These are phyloP conservation scores for Marvania coccoides DNA, from an alignment of 139 green algal species.

Conservation along the genomic window DNA sequence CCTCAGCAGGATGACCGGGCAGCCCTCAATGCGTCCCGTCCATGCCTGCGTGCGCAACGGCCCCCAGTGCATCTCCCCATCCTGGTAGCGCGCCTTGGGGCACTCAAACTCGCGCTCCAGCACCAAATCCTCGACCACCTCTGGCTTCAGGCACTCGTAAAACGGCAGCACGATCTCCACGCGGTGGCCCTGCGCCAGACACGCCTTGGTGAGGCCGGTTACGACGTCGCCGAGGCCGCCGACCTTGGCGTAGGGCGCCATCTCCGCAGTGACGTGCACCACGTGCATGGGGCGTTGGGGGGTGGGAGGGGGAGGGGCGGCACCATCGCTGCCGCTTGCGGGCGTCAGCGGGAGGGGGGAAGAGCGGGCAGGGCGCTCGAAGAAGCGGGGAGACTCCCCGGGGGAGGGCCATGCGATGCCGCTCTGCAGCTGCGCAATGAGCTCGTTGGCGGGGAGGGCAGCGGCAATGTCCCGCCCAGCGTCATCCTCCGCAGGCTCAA, in stretches of 20 bases:
- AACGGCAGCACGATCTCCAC: conserved; percentile 77
- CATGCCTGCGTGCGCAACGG: conserved; percentile 44
- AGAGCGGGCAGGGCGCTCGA: conserved; percentile 20
- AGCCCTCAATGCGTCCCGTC: conserved; percentile 40
- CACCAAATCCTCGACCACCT: conserved; percentile 52
- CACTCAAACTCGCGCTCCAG: conserved; percentile 70
- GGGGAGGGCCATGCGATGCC: conserved; percentile 38
- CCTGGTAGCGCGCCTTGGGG: conserved; percentile 62
- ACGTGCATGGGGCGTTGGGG: conserved; percentile 55
- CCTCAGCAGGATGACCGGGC: conserved; percentile 54
- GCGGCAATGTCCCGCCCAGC: neutral
- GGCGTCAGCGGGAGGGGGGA: neutral
- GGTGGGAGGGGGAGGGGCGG: too few species aligned
- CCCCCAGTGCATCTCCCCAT: conserved; percentile 50
- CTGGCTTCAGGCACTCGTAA: conserved; percentile 76
- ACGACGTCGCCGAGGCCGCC: conserved; percentile 95
- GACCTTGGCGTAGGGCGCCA: conserved; percentile 91
- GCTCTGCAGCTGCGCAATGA: conserved; percentile 12
- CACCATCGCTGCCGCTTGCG: neutral
- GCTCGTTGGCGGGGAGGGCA: too few species aligned
- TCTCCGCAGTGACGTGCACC: conserved; percentile 87
- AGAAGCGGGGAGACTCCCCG: conserved; percentile 20
- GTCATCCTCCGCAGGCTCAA: neutral
- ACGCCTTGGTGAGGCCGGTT: conserved; percentile 63
- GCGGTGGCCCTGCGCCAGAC: conserved; percentile 54